Percentiles rank a stretch among this genome's conserved stretches.
These are phyloP conservation scores for Mycena belliarum DNA, from an alignment of 768 basidiomycete species.

Conservation along the genomic window DNA sequence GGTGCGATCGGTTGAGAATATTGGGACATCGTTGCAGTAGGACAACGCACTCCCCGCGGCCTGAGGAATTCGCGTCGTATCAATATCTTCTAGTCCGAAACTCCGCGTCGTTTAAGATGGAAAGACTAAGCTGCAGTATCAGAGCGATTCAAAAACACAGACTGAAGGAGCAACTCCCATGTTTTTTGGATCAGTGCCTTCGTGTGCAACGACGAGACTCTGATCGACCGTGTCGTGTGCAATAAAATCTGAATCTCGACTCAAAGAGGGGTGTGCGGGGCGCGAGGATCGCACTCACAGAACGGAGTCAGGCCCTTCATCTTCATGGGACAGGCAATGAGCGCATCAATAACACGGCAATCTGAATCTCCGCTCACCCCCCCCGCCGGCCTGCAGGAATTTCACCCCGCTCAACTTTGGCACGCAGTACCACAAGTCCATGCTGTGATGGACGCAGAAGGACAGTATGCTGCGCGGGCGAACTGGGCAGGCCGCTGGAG, in stretches of 20 bases:
- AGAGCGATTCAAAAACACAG: no score
- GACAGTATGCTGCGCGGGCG: conserved; percentile 39
- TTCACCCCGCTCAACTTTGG: conserved; percentile 7
- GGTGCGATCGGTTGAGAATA: not conserved
- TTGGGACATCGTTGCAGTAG: not conserved
- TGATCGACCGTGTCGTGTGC: conserved; percentile 36
- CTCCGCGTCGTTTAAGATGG: conserved; percentile 38
- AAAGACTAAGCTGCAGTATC: conserved; percentile 23
- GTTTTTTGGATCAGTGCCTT: conserved; percentile 6
- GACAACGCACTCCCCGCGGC: conserved; percentile 22
- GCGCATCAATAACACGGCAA: not conserved
- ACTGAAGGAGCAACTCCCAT: no score
- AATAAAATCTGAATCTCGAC: conserved; percentile 31
- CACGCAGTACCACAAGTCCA: conserved; percentile 23
- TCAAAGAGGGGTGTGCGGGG: not conserved
- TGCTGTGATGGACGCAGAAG: conserved; percentile 30
- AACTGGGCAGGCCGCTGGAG: conserved; percentile 36
- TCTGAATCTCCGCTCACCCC: conserved; percentile 20
- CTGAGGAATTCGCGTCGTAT: conserved; percentile 33
- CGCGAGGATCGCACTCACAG: conserved; percentile 22
- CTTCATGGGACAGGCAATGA: conserved; percentile 12
- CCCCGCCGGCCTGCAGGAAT: conserved; percentile 32
- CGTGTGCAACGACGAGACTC: conserved; percentile 35
- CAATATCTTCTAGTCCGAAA: conserved; percentile 30
- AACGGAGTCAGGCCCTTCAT: conserved; percentile 31